These are phyloP conservation scores for Taphrina pruni DNA, from an alignment of 1,139 yeast genomes.

Conservation along the genomic window DNA sequence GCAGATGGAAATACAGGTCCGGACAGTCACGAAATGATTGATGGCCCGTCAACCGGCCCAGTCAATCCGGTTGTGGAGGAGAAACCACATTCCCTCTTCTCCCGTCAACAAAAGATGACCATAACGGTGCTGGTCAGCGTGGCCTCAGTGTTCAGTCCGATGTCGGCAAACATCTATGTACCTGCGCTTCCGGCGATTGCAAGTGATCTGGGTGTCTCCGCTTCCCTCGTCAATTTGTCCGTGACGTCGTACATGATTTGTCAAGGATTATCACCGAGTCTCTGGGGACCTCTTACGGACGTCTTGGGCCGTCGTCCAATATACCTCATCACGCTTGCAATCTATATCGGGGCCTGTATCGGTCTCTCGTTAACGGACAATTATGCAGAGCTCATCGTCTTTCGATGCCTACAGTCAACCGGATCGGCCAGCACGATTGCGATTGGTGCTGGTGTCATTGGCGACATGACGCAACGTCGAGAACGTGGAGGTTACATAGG, in stretches of 20 bases:
- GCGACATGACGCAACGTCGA: slow-evolving; percentile 66
- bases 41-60: not conserved
- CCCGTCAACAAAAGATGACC: slow-evolving; percentile 52
- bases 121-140: slow-evolving; percentile 56
- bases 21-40: not conserved
- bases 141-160: slow-evolving; percentile 65
- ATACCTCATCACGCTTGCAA: slow-evolving; percentile 59
- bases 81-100: slow-evolving; percentile 57
- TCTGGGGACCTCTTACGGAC: slow-evolving; percentile 69
- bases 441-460: slow-evolving; percentile 67
- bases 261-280: slow-evolving; percentile 72
- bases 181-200: slow-evolving; percentile 69
- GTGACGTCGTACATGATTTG: slow-evolving; percentile 73
- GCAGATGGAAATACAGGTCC: not conserved
- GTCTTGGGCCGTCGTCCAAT: slow-evolving; percentile 72
- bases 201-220: slow-evolving; percentile 59
- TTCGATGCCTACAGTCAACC: slow-evolving; percentile 71
- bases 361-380: slow-evolving; percentile 65
- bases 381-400: slow-evolving; percentile 61
- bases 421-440: slow-evolving; percentile 76
- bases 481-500: slow-evolving; percentile 74
- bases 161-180: slow-evolving; percentile 74
- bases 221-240: slow-evolving; percentile 65
- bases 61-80: not conserved
- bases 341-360: slow-evolving; percentile 63